Evolutionary conservation across 352 stramenopile species (phyloP).

Genomic region (Phytophthora kernoviae): DNA sequence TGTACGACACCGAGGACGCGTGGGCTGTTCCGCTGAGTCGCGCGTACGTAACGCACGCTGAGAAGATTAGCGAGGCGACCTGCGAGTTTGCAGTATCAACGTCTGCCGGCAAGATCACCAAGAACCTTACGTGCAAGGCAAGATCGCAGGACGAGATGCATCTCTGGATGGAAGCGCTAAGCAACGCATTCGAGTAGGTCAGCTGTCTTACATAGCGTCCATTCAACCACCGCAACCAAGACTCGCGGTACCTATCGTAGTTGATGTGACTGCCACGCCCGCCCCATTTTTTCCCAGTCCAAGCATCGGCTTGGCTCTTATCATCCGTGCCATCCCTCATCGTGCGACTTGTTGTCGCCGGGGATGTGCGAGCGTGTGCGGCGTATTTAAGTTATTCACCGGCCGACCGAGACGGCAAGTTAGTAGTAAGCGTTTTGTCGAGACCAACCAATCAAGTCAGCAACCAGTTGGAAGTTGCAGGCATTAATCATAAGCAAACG

Average conservation of each 20-base stretch:
- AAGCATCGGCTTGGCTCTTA: conserved; percentile 14
- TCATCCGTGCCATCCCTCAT: conserved; percentile 18
- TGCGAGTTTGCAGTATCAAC: conserved; percentile 75
- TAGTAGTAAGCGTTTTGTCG: conserved; percentile 47
- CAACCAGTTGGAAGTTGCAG: conserved; percentile 47
- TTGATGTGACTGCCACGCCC: conserved; percentile 39
- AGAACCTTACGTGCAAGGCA: conserved; percentile 72
- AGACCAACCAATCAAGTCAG: conserved; percentile 30
- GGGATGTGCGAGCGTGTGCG: conserved; percentile 26
- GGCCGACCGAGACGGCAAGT: conserved; percentile 31
- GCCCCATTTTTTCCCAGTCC: conserved; percentile 19
- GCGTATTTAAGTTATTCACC: conserved; percentile 62
- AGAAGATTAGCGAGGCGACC: conserved; percentile 62
- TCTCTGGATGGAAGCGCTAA: conserved; percentile 72
- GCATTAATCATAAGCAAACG: conserved; percentile 30
- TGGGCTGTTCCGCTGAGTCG: conserved; percentile 80
- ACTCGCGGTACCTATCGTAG: conserved; percentile 39
- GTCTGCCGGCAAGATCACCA: conserved; percentile 68
- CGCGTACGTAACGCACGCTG: conserved; percentile 71
- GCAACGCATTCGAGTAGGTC: conserved; percentile 54
- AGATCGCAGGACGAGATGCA: conserved; percentile 77
- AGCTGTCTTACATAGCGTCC: conserved; percentile 15
- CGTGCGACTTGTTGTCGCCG: conserved; percentile 18
- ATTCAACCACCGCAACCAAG: conserved; percentile 23
- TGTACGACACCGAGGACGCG: conserved; percentile 83